These are phyloP conservation scores for Neonectria faginata DNA, from an alignment of 2,329 filamentous ascomycete species.

Conservation along the genomic window DNA sequence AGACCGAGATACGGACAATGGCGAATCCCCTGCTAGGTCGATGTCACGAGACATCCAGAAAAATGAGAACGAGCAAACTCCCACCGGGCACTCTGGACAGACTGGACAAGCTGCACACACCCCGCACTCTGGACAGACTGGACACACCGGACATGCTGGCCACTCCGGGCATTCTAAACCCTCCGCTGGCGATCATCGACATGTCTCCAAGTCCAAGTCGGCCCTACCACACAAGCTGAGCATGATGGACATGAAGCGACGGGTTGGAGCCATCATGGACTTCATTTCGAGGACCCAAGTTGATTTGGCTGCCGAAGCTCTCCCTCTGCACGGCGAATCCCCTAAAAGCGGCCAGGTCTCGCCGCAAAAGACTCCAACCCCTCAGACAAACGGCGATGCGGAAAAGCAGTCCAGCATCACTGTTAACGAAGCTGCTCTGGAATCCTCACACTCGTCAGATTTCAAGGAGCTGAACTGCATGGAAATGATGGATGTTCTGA, in stretches of 20 bases:
- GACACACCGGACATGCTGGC: slow-evolving; percentile 9
- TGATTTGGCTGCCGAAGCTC: slow-evolving; percentile 78
- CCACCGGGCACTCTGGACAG: slow-evolving; percentile 44
- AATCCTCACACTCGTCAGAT: slow-evolving; percentile 55
- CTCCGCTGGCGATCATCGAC: slow-evolving; percentile 62
- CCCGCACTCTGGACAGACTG: too few species aligned
- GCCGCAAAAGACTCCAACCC: slow-evolving; percentile 52
- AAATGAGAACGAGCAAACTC: slow-evolving; percentile 50
- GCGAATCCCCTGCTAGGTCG: slow-evolving; percentile 68
- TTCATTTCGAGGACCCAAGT: slow-evolving; percentile 92
- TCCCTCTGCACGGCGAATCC: slow-evolving; percentile 57
- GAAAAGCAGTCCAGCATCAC: slow-evolving; percentile 40
- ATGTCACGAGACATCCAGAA: slow-evolving; percentile 62
- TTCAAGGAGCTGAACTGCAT: slow-evolving; percentile 83
- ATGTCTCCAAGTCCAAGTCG: slow-evolving; percentile 63
- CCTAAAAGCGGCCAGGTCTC: slow-evolving; percentile 54
- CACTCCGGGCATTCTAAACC: slow-evolving; percentile 49
- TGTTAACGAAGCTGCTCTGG: slow-evolving; percentile 42
- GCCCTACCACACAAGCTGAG: slow-evolving; percentile 75
- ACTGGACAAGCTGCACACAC: not conserved
- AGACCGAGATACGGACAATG: slow-evolving; percentile 71
- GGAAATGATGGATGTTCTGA: slow-evolving; percentile 92
- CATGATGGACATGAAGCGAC: slow-evolving; percentile 88
- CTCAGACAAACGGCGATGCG: slow-evolving; percentile 52
- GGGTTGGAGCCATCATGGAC: slow-evolving; percentile 85